These are phyloP conservation scores for Aulographum hederae DNA, from an alignment of 2,329 filamentous ascomycete genomes.

Conservation along the genomic window DNA sequence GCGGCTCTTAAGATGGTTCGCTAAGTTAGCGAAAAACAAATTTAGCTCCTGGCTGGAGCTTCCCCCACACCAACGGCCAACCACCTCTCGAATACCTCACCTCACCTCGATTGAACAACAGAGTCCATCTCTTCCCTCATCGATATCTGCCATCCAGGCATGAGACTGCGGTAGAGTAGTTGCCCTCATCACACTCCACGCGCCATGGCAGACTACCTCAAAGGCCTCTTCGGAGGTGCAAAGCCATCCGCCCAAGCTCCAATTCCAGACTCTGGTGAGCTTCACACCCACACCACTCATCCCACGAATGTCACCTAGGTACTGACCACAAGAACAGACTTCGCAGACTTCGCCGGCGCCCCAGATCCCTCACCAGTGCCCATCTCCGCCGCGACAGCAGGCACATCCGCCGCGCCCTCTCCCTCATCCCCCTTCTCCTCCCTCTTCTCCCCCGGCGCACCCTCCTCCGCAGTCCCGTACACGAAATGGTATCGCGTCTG, in stretches of 20 bases:
- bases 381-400: constrained; percentile 20
- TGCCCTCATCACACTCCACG: too few species aligned
- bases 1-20: too few species aligned
- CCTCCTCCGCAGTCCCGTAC: constrained; percentile 38
- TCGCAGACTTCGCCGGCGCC: constrained; percentile 78
- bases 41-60: too few species aligned
- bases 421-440: constrained; percentile 7
- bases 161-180: too few species aligned
- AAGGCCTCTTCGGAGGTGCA: constrained; percentile 3
- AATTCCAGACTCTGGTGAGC: background rate
- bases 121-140: too few species aligned
- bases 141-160: too few species aligned
- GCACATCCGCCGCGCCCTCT: constrained; percentile 25
- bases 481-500: constrained; percentile 96
- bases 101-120: too few species aligned
- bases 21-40: too few species aligned
- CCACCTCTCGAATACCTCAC: too few species aligned
- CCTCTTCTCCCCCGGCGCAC: constrained; percentile 25
- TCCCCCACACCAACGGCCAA: too few species aligned
- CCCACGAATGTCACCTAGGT: constrained; percentile 3
- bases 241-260: background rate
- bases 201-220: constrained; percentile 3
- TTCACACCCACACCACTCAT: background rate
- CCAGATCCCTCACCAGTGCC: constrained; percentile 43
- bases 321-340: constrained; percentile 39